phyloP scores from a whole-genome alignment of 83 land plant species.

The Diphasiastrum complanatum region DNA sequence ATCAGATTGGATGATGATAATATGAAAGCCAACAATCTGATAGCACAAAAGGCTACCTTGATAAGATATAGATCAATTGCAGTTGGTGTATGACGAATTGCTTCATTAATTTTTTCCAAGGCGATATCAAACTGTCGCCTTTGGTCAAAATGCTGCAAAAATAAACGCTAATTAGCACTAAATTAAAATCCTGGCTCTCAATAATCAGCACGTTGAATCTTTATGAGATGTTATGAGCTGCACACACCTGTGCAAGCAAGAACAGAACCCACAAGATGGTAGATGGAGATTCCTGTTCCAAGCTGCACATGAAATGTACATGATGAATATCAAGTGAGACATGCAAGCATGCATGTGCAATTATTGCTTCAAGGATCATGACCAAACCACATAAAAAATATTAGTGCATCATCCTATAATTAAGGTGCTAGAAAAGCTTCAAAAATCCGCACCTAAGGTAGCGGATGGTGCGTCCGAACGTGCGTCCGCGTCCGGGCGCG shows the following conservation, averaged over 20 bases:
- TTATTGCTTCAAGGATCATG: no score
- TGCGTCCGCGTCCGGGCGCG: no score
- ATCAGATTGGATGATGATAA: background rate
- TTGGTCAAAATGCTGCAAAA: slow-evolving; percentile 88
- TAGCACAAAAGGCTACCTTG: slow-evolving; percentile 47
- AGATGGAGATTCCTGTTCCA: slow-evolving; percentile 78
- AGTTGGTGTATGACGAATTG: slow-evolving; percentile 92
- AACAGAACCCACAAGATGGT: slow-evolving; percentile 90
- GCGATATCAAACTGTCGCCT: slow-evolving; percentile 64
- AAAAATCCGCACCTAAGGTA: no score
- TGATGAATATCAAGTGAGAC: no score
- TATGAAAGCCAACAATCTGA: background rate
- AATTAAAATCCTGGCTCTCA: background rate
- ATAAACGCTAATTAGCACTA: background rate
- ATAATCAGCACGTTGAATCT: background rate
- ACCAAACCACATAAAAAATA: no score
- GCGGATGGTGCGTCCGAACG: no score
- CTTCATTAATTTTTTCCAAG: slow-evolving; percentile 75
- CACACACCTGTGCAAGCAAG: slow-evolving; percentile 77
- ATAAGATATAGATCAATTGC: slow-evolving; percentile 87
- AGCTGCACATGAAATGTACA: no score
- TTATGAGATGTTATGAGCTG: background rate
- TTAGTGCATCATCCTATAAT: no score
- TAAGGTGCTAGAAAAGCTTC: no score
- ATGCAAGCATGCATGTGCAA: no score